Conservation (phyloP, 1,284 basidiomycete species). For the Cutaneotrichosporon daszewskae region DNA sequence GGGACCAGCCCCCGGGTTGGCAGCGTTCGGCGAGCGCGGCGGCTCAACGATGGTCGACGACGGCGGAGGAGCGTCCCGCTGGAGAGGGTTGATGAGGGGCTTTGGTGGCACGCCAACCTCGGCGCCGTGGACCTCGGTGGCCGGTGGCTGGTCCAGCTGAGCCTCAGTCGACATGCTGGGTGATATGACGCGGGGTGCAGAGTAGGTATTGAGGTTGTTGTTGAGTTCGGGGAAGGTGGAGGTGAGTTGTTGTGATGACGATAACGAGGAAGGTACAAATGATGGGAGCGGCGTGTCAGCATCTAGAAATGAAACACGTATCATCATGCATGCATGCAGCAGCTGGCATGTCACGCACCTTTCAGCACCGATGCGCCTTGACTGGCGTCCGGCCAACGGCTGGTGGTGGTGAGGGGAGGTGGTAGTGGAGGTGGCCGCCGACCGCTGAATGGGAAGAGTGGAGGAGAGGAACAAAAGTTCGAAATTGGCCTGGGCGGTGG, state of each 20-base stretch:
- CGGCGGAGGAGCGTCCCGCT: constrained; percentile 21
- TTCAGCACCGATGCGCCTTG: too few species aligned
- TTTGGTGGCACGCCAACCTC: constrained; percentile 14
- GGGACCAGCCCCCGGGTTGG: neutral
- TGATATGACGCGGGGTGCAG: neutral
- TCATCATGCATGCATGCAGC: constrained; percentile 11
- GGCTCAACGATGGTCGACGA: constrained; percentile 37
- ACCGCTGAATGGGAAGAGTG: too few species aligned
- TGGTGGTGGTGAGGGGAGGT: too few species aligned
- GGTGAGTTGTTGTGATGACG: too few species aligned
- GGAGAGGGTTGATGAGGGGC: constrained; percentile 36
- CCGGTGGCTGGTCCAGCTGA: constrained; percentile 3
- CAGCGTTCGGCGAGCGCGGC: constrained; percentile 27
- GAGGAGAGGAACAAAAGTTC: too few species aligned
- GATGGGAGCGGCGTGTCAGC: constrained; percentile 7
- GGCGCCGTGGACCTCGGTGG: neutral
- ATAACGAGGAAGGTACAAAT: constrained; percentile 1
- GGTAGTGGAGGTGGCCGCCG: too few species aligned
- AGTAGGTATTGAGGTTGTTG: neutral
- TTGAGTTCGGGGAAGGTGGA: neutral
- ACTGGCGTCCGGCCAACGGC: too few species aligned
- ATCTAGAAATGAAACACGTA: constrained; percentile 1
- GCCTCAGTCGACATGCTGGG: constrained; percentile 12
- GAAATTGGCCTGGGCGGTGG: too few species aligned
- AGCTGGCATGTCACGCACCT: constrained; percentile 17